A percentile compares a stretch with the other conserved stretches of the same genome.
phyloP scores from a whole-genome alignment of 2,329 filamentous ascomycete species.

The Trichoderma koningiopsis region DNA sequence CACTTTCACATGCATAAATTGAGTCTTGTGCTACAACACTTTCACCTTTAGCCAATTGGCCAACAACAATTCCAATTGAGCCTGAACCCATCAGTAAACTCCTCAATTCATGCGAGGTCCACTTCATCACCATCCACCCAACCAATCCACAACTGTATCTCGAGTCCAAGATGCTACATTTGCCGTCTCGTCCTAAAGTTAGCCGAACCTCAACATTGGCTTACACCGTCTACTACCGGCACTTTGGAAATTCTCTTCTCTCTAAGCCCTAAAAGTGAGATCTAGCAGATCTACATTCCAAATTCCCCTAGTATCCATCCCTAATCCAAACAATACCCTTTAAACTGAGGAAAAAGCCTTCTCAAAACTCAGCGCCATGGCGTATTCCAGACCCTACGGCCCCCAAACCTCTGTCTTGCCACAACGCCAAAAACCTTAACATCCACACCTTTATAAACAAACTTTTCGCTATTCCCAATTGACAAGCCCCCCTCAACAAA shows the following conservation, averaged over 20 bases:
- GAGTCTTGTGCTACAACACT: neutral
- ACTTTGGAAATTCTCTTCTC: neutral
- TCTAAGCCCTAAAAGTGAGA: neutral
- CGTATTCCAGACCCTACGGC: too few relatives aligned
- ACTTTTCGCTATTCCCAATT: neutral
- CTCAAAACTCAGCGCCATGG: neutral
- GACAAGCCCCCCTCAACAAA: neutral
- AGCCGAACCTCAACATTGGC: neutral
- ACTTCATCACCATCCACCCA: neutral
- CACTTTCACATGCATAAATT: too few relatives aligned
- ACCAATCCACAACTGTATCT: neutral
- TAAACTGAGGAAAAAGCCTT: neutral
- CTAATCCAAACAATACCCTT: neutral
- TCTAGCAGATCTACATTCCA: neutral
- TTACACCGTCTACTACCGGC: neutral
- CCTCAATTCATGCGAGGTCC: constrained; percentile 4
- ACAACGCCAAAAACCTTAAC: neutral
- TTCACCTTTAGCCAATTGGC: neutral
- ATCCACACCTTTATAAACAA: neutral
- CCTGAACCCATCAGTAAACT: neutral
- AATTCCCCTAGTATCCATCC: neutral
- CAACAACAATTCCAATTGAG: neutral
- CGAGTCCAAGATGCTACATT: neutral
- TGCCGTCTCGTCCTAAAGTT: neutral
- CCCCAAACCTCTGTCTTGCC: neutral